These are phyloP conservation scores for Fusarium sp. DNA, from an alignment of 2,329 filamentous ascomycete genomes.

Conservation along the genomic window DNA sequence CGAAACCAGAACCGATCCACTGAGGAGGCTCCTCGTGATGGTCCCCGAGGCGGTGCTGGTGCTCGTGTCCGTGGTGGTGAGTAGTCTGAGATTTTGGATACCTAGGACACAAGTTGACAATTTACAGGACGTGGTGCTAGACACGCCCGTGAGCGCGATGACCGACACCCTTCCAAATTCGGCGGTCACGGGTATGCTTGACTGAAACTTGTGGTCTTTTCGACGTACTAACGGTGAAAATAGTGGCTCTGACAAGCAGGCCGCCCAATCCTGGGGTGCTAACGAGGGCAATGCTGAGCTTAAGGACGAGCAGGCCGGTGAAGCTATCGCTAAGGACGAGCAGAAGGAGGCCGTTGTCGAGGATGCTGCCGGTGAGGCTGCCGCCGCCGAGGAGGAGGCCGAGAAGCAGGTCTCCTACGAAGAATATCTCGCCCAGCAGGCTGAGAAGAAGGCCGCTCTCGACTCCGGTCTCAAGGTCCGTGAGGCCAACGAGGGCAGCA, in stretches of 20 bases:
- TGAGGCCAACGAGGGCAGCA: slow-evolving; percentile 91
- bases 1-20: slow-evolving; percentile 86
- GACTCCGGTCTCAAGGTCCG: slow-evolving; percentile 76
- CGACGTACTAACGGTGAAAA: slow-evolving; percentile 43
- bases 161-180: slow-evolving; percentile 64
- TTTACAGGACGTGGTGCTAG: slow-evolving; percentile 65
- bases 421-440: slow-evolving; percentile 82
- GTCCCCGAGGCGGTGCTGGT: slow-evolving; percentile 71
- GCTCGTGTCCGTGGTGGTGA: slow-evolving; percentile 72
- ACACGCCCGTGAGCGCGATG: slow-evolving; percentile 65
- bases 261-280: slow-evolving; percentile 89
- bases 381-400: slow-evolving; percentile 63
- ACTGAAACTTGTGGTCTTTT: not conserved
- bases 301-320: slow-evolving; percentile 91
- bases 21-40: slow-evolving; percentile 72
- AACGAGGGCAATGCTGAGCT: slow-evolving; percentile 84
- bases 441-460: slow-evolving; percentile 81
- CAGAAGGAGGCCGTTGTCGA: slow-evolving; percentile 75
- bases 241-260: slow-evolving; percentile 87
- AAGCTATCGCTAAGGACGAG: slow-evolving; percentile 88
- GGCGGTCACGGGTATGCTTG: slow-evolving; percentile 60
- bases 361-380: slow-evolving; percentile 62
- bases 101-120: slow-evolving; percentile 9
- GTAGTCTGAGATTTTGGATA: slow-evolving; percentile 39
- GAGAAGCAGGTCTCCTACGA: slow-evolving; percentile 92